These are phyloP conservation scores for Candida namnaoensis DNA, from an alignment of 805 yeast genomes.

Conservation along the genomic window DNA sequence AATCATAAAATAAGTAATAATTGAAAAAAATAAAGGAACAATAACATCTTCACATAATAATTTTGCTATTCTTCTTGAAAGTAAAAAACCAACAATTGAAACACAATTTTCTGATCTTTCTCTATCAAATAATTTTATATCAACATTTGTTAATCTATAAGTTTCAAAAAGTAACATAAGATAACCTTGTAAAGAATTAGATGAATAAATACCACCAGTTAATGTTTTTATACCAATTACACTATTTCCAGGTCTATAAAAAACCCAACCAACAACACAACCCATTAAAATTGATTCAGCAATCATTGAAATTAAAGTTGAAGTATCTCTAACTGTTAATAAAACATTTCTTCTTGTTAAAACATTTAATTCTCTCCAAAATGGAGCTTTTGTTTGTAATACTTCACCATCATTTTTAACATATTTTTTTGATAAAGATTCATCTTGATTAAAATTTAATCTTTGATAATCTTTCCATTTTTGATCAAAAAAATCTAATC, in stretches of 20 bases:
- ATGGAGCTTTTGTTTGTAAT: conserved; percentile 24
- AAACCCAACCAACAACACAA: conserved; percentile 63
- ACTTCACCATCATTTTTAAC: not conserved
- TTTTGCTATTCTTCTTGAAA: conserved; percentile 62
- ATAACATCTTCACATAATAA: conserved; percentile 63
- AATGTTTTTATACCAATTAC: conserved; percentile 57
- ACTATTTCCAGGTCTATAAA: conserved; percentile 49
- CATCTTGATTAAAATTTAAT: not conserved
- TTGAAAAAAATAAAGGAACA: conserved; percentile 49
- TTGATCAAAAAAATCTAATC: conserved; percentile 22
- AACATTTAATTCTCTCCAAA: conserved; percentile 32
- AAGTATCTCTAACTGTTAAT: conserved; percentile 36
- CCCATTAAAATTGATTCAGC: conserved; percentile 15
- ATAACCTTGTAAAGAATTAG: conserved; percentile 48
- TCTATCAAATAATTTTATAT: conserved; percentile 52
- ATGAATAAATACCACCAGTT: conserved; percentile 42
- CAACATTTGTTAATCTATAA: conserved; percentile 45
- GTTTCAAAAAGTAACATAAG: conserved; percentile 49
- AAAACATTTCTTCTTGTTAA: conserved; percentile 29
- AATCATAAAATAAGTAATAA: conserved; percentile 68
- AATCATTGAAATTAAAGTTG: conserved; percentile 22
- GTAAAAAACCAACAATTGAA: conserved; percentile 55
- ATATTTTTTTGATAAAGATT: not conserved
- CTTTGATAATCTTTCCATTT: conserved; percentile 24
- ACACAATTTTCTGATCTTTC: conserved; percentile 68